Percentiles rank a stretch among this genome's conserved stretches.
Evolutionary conservation across 768 basidiomycete species (phyloP).

Genomic region (Kwoniella mangroviensis): DNA sequence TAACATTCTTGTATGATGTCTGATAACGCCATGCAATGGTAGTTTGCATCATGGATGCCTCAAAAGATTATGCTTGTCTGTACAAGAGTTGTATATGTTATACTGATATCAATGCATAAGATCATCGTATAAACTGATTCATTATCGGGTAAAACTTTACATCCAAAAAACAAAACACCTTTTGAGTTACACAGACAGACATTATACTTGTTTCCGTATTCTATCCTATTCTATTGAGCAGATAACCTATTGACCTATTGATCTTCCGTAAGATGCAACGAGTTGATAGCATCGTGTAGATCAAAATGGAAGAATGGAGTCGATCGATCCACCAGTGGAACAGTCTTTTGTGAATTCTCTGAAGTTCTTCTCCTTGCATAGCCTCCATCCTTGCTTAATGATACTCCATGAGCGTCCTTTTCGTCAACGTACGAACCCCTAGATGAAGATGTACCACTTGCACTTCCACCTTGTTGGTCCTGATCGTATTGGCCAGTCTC

Average conservation of each 20-base stretch:
- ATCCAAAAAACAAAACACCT: too few relatives aligned
- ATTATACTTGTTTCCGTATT: background rate
- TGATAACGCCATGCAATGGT: too few relatives aligned
- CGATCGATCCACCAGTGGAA: conserved; percentile 46
- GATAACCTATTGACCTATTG: conserved; percentile 2
- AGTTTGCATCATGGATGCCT: too few relatives aligned
- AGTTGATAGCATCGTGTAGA: conserved; percentile 59
- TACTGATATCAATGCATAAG: background rate
- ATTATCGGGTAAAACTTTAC: too few relatives aligned
- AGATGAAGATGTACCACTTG: background rate
- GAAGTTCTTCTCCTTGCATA: conserved; percentile 4
- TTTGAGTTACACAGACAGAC: background rate
- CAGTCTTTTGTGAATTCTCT: conserved; percentile 18
- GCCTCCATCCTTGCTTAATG: background rate
- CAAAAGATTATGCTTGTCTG: too few relatives aligned
- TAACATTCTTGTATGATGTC: too few relatives aligned
- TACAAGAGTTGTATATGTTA: background rate
- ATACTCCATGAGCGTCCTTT: conserved; percentile 15
- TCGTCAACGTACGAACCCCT: conserved; percentile 16
- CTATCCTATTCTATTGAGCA: background rate
- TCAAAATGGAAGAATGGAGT: conserved; percentile 81
- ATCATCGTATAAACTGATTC: background rate
- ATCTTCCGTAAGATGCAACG: conserved; percentile 30
- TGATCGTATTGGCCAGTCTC: conserved; percentile 11
- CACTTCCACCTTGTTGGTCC: background rate